Evolutionary conservation across 257 asterid species (phyloP).

Genomic region (Solanum piurae): DNA sequence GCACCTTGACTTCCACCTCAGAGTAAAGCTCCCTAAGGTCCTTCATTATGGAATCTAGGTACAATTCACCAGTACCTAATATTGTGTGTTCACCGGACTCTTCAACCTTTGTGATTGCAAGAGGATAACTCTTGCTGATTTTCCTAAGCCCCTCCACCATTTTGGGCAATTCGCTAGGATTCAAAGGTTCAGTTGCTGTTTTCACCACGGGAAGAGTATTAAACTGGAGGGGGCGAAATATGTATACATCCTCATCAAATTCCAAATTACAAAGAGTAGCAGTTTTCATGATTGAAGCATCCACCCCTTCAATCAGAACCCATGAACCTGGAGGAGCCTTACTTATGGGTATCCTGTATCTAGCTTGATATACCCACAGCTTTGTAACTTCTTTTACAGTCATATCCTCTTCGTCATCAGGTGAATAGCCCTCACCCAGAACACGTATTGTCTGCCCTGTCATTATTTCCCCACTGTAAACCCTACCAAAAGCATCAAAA

Average conservation of each 20-base stretch:
- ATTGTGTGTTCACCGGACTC: constrained; percentile 98
- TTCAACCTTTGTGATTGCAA: constrained; percentile 95
- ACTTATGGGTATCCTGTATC: constrained; percentile 88
- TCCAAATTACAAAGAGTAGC: constrained; percentile 86
- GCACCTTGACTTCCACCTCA: constrained; percentile 98
- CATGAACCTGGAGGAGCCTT: constrained; percentile 99
- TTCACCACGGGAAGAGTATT: constrained; percentile 96
- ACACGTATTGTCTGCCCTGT: constrained; percentile 87
- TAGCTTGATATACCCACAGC: constrained; percentile 96
- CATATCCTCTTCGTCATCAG: constrained; percentile 98
- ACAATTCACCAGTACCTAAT: constrained; percentile 90
- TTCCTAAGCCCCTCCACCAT: constrained; percentile 99
- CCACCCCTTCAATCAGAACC: constrained; percentile 99
- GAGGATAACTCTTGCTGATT: constrained; percentile 96
- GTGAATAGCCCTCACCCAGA: constrained; percentile 97
- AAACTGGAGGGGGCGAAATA: constrained; percentile 89
- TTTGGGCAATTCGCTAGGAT: constrained; percentile 96
- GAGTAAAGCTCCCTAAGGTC: constrained; percentile 97
- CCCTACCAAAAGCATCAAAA: constrained; percentile 96
- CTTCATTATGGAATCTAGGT: constrained; percentile 94
- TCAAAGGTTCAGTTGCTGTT: constrained; percentile 96
- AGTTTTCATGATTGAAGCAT: constrained; percentile 98
- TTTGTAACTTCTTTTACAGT: constrained; percentile 90
- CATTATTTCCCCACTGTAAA: constrained; percentile 89
- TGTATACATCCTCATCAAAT: constrained; percentile 72